Evolutionary conservation across 1,284 basidiomycete genomes (phyloP).

Genomic region (Exobasidium rhododendri): DNA sequence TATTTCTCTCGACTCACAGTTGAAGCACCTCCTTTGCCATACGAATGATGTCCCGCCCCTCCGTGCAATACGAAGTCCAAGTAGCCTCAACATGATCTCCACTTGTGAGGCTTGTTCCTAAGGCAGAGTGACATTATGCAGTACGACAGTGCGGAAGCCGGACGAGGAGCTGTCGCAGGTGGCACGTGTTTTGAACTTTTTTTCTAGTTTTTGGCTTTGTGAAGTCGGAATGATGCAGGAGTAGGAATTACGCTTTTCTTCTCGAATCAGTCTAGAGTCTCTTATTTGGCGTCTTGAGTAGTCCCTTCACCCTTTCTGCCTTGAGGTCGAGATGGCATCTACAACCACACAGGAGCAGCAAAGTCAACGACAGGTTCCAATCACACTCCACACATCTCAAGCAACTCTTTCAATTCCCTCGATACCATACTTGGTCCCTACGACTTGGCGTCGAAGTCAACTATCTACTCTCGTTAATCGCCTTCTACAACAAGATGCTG

Average conservation of each 20-base stretch:
- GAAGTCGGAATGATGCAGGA: too few species aligned
- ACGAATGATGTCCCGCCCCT: background rate
- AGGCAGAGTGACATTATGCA: too few species aligned
- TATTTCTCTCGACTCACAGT: constrained; percentile 8
- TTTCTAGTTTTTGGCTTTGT: constrained; percentile 1
- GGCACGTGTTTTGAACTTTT: background rate
- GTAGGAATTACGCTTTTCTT: too few species aligned
- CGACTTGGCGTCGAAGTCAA: constrained; percentile 85
- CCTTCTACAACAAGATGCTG: constrained; percentile 60
- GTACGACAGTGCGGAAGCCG: background rate
- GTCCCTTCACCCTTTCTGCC: too few species aligned
- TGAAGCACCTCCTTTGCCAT: background rate
- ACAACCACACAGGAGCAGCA: background rate
- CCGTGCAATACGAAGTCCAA: too few species aligned
- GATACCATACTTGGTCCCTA: constrained; percentile 90
- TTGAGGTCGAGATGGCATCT: background rate
- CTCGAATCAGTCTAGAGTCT: background rate
- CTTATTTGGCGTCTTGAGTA: too few species aligned
- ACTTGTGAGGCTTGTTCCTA: background rate
- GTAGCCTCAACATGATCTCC: background rate
- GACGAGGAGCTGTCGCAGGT: background rate
- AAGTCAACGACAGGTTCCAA: constrained; percentile 24
- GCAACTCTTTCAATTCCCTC: constrained; percentile 72
- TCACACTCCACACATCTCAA: constrained; percentile 34
- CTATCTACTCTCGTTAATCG: constrained; percentile 98